phyloP scores from a whole-genome alignment of 2,329 filamentous ascomycete species.

The Trichoderma sp. region DNA sequence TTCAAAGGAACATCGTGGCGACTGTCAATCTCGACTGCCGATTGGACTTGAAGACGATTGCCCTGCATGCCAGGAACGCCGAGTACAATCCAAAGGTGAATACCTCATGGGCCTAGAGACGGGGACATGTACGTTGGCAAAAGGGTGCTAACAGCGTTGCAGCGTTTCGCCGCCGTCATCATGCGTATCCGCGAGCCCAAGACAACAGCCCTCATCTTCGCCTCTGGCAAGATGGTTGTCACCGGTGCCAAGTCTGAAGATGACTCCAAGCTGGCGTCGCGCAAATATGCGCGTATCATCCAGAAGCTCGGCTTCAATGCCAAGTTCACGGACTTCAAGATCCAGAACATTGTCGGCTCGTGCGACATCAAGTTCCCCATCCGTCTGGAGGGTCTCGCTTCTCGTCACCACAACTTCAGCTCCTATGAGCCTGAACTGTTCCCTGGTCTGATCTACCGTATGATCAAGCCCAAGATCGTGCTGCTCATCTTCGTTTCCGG shows the following conservation, averaged over 20 bases:
- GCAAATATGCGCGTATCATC: constrained; percentile 98
- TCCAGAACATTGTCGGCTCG: constrained; percentile 98
- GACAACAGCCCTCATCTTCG: constrained; percentile 97
- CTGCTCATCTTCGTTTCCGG: constrained; percentile 96
- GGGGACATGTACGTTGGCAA: neutral
- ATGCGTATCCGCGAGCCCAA: constrained; percentile 99
- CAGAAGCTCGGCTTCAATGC: constrained; percentile 99
- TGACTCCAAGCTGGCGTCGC: constrained; percentile 92
- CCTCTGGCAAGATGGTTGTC: constrained; percentile 98
- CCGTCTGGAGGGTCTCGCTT: constrained; percentile 90
- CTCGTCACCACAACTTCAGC: constrained; percentile 98
- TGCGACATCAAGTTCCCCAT: constrained; percentile 99
- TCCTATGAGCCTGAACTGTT: constrained; percentile 98
- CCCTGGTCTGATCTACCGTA: constrained; percentile 98
- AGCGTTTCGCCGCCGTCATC: constrained; percentile 98
- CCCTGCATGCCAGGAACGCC: constrained; percentile 94
- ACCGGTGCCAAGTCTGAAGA: constrained; percentile 98
- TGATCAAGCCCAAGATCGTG: constrained; percentile 99
- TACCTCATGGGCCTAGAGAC: constrained; percentile 3
- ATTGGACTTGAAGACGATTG: constrained; percentile 97
- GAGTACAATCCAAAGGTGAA: constrained; percentile 97
- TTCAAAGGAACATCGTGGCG: constrained; percentile 92
- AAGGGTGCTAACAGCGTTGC: constrained; percentile 31
- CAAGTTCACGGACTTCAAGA: constrained; percentile 99
- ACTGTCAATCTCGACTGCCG: constrained; percentile 98